Percentiles rank a stretch among this genome's conserved stretches.
These are phyloP conservation scores for Chlorella vulgaris DNA, from an alignment of 139 green algal genomes.

Conservation along the genomic window DNA sequence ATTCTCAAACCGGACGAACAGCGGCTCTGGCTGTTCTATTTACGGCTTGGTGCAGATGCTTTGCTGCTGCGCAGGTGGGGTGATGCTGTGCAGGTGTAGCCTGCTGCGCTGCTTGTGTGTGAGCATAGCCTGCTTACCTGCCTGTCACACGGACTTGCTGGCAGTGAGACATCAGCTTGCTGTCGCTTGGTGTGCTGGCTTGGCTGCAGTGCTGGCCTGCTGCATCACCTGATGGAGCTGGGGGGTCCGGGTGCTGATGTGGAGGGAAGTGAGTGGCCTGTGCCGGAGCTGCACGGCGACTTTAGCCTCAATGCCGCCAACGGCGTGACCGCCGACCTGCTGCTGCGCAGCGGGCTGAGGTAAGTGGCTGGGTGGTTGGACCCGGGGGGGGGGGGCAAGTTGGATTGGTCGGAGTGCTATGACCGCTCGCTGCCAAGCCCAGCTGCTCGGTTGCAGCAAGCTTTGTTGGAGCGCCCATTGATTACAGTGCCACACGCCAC, in stretches of 20 bases:
- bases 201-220: slow-evolving; percentile 51
- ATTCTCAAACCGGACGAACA: slow-evolving; percentile 85
- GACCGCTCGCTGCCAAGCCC: too few species aligned
- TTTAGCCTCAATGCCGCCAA: slow-evolving; percentile 89
- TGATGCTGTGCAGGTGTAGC: neutral
- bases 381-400: neutral
- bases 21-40: slow-evolving; percentile 76
- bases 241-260: slow-evolving; percentile 48
- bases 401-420: neutral
- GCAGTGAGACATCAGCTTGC: too few species aligned
- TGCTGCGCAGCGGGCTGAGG: slow-evolving; percentile 59
- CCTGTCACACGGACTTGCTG: too few species aligned
- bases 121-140: neutral
- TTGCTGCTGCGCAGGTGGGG: slow-evolving; percentile 70
- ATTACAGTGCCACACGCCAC: too few species aligned
- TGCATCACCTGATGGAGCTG: slow-evolving; percentile 68
- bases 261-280: slow-evolving; percentile 6
- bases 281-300: slow-evolving; percentile 76
- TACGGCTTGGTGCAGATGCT: slow-evolving; percentile 72
- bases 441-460: neutral
- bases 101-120: too few species aligned
- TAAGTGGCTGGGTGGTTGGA: neutral
- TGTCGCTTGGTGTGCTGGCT: neutral
- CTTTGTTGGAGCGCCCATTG: too few species aligned
- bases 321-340: slow-evolving; percentile 58